A percentile compares a stretch with the other conserved stretches of the same genome.
Conservation (phyloP, 176 grass and related monocot genomes). For the Poa pratensis region DNA sequence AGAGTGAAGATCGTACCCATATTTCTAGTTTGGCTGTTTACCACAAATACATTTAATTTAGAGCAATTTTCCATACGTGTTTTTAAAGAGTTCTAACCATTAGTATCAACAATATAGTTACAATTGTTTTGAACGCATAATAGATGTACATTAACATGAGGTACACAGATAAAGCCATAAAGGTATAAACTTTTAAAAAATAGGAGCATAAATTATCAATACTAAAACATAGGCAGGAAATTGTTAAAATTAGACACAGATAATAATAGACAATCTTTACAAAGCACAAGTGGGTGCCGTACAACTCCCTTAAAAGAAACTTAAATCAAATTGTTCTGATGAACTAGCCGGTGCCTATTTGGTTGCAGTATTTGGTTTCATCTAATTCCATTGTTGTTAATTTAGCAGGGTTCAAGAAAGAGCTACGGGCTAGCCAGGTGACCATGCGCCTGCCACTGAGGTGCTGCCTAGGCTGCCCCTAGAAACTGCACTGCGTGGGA, state of each 20-base stretch:
- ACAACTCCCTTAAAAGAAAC: background rate
- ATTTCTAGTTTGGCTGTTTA: background rate
- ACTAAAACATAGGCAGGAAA: background rate
- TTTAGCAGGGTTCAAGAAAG: background rate
- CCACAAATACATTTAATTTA: background rate
- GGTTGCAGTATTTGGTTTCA: background rate
- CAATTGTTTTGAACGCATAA: background rate
- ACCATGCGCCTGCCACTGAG: background rate
- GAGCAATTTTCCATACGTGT: background rate
- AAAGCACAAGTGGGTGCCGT: background rate
- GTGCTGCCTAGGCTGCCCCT: background rate
- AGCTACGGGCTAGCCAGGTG: background rate
- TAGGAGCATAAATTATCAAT: background rate
- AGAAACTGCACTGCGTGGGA: background rate
- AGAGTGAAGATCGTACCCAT: background rate
- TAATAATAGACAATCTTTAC: background rate
- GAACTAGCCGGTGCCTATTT: background rate
- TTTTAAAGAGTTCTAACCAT: conserved; percentile 3
- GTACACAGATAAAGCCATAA: background rate
- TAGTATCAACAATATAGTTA: too few species aligned
- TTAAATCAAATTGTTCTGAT: background rate
- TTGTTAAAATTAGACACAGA: background rate
- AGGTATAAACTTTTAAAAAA: background rate
- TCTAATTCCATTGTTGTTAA: background rate
- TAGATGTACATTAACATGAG: background rate